Conservation (phyloP, 148 eudicot genomes). For the Rhododendron griersonianum region DNA sequence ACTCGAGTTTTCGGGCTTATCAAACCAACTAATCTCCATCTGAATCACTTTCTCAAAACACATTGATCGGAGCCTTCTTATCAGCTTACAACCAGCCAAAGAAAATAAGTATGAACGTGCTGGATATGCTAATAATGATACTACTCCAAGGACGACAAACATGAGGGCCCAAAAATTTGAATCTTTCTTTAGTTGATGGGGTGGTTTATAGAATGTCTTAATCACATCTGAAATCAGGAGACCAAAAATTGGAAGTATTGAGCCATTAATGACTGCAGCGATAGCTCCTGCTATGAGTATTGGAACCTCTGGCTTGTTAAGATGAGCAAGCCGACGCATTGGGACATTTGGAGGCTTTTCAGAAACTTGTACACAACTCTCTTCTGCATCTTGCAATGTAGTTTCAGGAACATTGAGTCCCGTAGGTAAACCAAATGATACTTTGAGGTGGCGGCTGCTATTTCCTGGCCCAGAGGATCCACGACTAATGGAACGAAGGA, state of each 20-base stretch:
- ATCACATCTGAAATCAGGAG: slow-evolving; percentile 29
- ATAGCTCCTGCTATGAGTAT: slow-evolving; percentile 37
- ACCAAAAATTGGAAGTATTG: slow-evolving; percentile 41
- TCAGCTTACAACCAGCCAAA: slow-evolving; percentile 46
- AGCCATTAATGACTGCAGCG: slow-evolving; percentile 35
- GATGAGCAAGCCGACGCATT: slow-evolving; percentile 43
- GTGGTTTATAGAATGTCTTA: slow-evolving; percentile 31
- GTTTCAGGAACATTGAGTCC: slow-evolving; percentile 20
- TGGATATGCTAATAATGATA: slow-evolving; percentile 29
- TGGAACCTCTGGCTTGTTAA: slow-evolving; percentile 61
- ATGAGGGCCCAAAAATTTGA: slow-evolving; percentile 46
- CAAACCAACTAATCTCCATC: slow-evolving; percentile 88
- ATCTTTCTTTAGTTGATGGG: slow-evolving; percentile 27
- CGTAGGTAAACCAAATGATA: slow-evolving; percentile 35
- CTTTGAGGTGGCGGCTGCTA: slow-evolving; percentile 28
- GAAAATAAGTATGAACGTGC: slow-evolving; percentile 36
- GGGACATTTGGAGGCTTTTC: slow-evolving; percentile 42
- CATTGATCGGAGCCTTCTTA: slow-evolving; percentile 29
- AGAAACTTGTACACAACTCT: background rate
- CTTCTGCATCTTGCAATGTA: slow-evolving; percentile 14
- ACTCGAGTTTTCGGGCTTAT: slow-evolving; percentile 64
- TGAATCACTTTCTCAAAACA: slow-evolving; percentile 65
- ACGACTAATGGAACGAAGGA: slow-evolving; percentile 42
- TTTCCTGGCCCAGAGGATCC: slow-evolving; percentile 49
- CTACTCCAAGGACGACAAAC: slow-evolving; percentile 30